These are phyloP conservation scores for Daedalea quercina DNA, from an alignment of 768 basidiomycete genomes.

Conservation along the genomic window DNA sequence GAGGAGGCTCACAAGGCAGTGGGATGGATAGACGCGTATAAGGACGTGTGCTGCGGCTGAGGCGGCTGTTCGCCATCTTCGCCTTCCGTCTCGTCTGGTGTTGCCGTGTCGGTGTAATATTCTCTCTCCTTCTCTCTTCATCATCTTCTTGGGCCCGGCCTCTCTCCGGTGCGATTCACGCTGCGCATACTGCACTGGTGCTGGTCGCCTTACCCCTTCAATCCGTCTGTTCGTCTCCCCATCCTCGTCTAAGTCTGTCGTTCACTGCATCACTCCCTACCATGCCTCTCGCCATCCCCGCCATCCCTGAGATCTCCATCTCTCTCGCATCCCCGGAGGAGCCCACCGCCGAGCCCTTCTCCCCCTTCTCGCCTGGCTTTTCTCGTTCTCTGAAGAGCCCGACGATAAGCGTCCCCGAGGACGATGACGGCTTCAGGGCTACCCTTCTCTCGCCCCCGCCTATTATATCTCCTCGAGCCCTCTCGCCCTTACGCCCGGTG, in stretches of 20 bases:
- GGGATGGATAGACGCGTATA: background rate
- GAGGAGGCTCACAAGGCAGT: constrained; percentile 2
- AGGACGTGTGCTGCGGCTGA: background rate
- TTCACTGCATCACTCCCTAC: constrained; percentile 14
- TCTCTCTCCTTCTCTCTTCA: constrained; percentile 27
- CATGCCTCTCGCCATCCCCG: constrained; percentile 28
- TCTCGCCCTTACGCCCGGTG: constrained; percentile 44
- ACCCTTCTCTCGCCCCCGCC: constrained; percentile 53
- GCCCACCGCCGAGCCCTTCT: constrained; percentile 45
- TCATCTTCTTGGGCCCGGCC: constrained; percentile 20
- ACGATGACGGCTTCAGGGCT: constrained; percentile 52
- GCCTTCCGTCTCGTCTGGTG: constrained; percentile 13
- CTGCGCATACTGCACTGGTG: constrained; percentile 23
- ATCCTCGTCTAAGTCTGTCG: constrained; percentile 38
- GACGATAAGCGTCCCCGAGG: constrained; percentile 9
- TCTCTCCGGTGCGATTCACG: constrained; percentile 14
- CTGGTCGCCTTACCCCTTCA: constrained; percentile 25
- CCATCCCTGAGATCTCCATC: constrained; percentile 64
- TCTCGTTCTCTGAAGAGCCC: constrained; percentile 17
- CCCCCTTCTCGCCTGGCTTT: constrained; percentile 44
- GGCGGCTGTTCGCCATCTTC: constrained; percentile 1
- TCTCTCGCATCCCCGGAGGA: constrained; percentile 60
- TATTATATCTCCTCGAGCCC: constrained; percentile 35
- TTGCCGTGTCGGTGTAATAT: constrained; percentile 16
- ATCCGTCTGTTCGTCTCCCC: constrained; percentile 30